phyloP scores from a whole-genome alignment of 495 filamentous ascomycete species.

The Podospora conica region DNA sequence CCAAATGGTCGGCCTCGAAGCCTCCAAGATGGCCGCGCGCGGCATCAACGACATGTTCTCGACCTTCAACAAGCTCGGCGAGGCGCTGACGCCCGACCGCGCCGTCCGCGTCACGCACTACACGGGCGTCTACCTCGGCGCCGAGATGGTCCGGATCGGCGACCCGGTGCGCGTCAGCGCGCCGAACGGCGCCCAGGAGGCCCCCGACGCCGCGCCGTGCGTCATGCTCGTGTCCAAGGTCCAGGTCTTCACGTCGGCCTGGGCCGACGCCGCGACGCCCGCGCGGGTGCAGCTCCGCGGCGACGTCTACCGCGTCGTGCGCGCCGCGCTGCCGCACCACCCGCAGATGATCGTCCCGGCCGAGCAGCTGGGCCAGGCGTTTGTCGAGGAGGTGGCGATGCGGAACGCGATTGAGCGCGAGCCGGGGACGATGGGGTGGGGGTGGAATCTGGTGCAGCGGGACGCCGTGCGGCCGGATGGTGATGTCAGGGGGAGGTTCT shows the following conservation, averaged over 20 bases:
- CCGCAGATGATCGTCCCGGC: slow-evolving; percentile 3
- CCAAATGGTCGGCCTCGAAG: slow-evolving; percentile 35
- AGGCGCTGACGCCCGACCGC: slow-evolving; percentile 13
- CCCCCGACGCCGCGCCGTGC: slow-evolving; percentile 19
- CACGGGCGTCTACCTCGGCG: slow-evolving; percentile 38
- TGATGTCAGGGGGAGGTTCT: slow-evolving; percentile 37
- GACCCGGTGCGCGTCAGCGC: slow-evolving; percentile 35
- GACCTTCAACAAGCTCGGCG: slow-evolving; percentile 29
- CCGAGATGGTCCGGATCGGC: slow-evolving; percentile 36
- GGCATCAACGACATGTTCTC: slow-evolving; percentile 39
- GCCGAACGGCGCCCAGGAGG: background rate
- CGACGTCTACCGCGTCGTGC: slow-evolving; percentile 22
- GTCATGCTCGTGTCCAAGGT: slow-evolving; percentile 33
- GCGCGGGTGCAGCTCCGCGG: slow-evolving; percentile 27
- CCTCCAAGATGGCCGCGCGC: slow-evolving; percentile 39
- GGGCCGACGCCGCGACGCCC: slow-evolving; percentile 5
- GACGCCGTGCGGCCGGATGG: slow-evolving; percentile 21
- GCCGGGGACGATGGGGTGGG: slow-evolving; percentile 22
- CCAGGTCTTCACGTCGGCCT: slow-evolving; percentile 15
- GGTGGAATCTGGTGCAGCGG: slow-evolving; percentile 25
- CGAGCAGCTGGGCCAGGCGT: slow-evolving; percentile 27
- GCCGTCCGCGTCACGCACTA: slow-evolving; percentile 9
- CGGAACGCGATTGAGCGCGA: slow-evolving; percentile 28
- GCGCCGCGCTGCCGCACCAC: slow-evolving; percentile 8
- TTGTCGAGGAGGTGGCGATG: slow-evolving; percentile 30